Evolutionary conservation across 345 rosid genomes (phyloP).

Genomic region (Kandelia obovata): DNA sequence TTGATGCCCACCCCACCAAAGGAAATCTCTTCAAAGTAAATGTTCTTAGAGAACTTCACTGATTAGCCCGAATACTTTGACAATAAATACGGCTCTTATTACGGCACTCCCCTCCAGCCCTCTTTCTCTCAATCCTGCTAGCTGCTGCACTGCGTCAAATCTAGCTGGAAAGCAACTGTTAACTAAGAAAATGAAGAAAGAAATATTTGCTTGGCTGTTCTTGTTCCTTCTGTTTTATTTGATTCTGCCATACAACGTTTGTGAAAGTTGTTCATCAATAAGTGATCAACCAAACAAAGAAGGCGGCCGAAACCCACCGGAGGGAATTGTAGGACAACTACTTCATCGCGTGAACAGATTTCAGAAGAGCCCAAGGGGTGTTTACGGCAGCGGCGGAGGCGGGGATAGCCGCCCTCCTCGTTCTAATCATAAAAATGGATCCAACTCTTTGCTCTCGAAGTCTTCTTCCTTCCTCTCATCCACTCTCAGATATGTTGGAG

Average conservation of each 20-base stretch:
- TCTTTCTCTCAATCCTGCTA: too few species aligned
- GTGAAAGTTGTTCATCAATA: neutral
- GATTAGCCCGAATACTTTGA: too few species aligned
- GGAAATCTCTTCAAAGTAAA: too few species aligned
- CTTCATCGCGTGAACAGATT: neutral
- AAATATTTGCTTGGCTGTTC: neutral
- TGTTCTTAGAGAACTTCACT: too few species aligned
- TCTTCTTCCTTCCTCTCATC: constrained; percentile 10
- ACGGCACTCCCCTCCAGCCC: neutral
- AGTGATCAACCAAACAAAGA: neutral
- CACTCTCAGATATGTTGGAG: neutral
- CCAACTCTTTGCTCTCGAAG: neutral
- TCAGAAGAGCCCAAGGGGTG: constrained; percentile 18
- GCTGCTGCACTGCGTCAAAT: neutral
- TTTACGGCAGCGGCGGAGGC: constrained; percentile 33
- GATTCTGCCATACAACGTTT: neutral
- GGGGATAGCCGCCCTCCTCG: constrained; percentile 25
- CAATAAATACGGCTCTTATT: too few species aligned
- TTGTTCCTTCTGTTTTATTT: neutral
- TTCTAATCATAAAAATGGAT: neutral
- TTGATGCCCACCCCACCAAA: too few species aligned
- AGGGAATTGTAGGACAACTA: neutral
- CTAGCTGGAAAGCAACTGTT: neutral
- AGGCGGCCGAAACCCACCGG: neutral
- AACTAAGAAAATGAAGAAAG: neutral